Percentiles rank a stretch among this genome's conserved stretches.
These are phyloP conservation scores for Penicillium thymicola DNA, from an alignment of 2,329 filamentous ascomycete genomes.

Conservation along the genomic window DNA sequence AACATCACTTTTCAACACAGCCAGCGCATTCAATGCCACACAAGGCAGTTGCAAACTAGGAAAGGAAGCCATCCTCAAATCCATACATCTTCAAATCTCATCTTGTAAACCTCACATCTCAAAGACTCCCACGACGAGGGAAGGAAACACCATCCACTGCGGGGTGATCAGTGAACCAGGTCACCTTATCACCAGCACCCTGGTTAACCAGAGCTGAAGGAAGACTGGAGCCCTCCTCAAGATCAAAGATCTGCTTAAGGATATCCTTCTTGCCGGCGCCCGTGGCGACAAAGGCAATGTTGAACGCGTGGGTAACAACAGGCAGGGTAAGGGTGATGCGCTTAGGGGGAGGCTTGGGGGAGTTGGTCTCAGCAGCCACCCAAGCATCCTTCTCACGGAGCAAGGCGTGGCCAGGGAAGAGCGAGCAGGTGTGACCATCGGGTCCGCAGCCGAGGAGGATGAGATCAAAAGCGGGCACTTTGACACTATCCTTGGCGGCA, in stretches of 20 bases:
- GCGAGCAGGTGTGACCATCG: slow-evolving; percentile 93
- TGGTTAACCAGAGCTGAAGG: slow-evolving; percentile 88
- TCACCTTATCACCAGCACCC: slow-evolving; percentile 76
- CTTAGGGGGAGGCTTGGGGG: slow-evolving; percentile 86
- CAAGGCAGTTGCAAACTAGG: not conserved
- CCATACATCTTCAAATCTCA: not conserved
- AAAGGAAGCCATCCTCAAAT: not conserved
- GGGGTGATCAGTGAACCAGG: slow-evolving; percentile 88
- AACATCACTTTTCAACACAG: not conserved
- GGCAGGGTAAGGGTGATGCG: slow-evolving; percentile 91
- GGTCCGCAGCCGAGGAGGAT: slow-evolving; percentile 90
- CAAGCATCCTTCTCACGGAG: slow-evolving; percentile 84
- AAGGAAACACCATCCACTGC: slow-evolving; percentile 84
- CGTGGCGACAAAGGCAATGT: slow-evolving; percentile 87
- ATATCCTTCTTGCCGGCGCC: slow-evolving; percentile 87
- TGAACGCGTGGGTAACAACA: slow-evolving; percentile 81
- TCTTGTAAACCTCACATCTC: slow-evolving; percentile 11
- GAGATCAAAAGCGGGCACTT: slow-evolving; percentile 91
- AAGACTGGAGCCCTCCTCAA: slow-evolving; percentile 66
- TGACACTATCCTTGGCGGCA: slow-evolving; percentile 88
- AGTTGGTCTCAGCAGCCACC: slow-evolving; percentile 89
- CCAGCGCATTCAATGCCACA: not conserved
- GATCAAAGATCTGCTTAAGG: slow-evolving; percentile 87
- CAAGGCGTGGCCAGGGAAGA: slow-evolving; percentile 87
- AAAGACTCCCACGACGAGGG: slow-evolving; percentile 68